Evolutionary conservation across 1,284 basidiomycete genomes (phyloP), one percentile per base, ranked within the genome.

Genomic region (Rhizoctonia solani): DNA sequence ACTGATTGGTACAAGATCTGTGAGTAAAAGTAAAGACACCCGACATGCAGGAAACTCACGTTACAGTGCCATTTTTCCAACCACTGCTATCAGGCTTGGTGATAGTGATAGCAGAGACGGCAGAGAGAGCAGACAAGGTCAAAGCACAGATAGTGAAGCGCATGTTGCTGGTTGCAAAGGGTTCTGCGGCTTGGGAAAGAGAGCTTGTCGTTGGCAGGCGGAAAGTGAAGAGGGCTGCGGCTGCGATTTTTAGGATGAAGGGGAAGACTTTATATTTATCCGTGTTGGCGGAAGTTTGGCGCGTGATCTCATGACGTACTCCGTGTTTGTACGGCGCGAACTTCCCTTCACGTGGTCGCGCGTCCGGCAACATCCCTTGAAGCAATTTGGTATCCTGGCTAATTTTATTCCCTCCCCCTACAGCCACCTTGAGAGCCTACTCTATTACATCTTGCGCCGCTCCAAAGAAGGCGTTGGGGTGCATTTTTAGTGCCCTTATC

Each of bases 11-110:
- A 41, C 9, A 9, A 19, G 8, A 46, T 19, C 11, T 46, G 6
- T 19, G n/a, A 39, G 47, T 32, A 44, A 3, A 30, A 41, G 1
- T 23, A 9, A 2, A 19, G 16, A 14, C 3, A 52, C 2, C 19
- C 27, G 11, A 25, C 23, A 3, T 3, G 6, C 8, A 34, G 21
- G 27, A 25, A 19, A 44, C 61, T 54, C 19, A 65, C 61, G 61
- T 65, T 30, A 65, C 61, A 4, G 61, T 65, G n/a, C 61, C 61
- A 32, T 65, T 65, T 32, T 54, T 41, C 61, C 61, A 65, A 16
- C 61, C 61, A 53, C 41, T 54, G 27, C 49, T 53, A 19, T 65
- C 49, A 1, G 61, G 61, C 5, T 9, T 32, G 1, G 61, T 65
- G 27, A 65, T 65, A 3, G 49, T 53, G 32, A 65, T 37, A 2